phyloP scores from a whole-genome alignment of 257 asterid species.

The Gynochthodes officinalis region DNA sequence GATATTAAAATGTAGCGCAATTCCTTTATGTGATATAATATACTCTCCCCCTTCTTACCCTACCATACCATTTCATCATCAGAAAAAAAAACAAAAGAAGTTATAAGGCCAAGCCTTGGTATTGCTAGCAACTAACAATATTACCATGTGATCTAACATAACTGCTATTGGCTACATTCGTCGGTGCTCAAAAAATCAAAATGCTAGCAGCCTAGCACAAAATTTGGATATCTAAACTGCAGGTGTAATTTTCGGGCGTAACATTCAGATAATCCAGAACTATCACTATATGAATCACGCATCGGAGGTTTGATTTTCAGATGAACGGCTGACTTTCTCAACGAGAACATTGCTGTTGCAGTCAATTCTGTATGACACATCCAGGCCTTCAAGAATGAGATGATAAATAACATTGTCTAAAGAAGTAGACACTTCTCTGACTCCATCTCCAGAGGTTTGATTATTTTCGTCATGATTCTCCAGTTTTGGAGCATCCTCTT shows the following conservation, averaged over 20 bases:
- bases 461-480: slow-evolving; percentile 25
- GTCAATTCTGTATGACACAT: slow-evolving; percentile 71
- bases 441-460: slow-evolving; percentile 33
- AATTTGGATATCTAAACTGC: neutral
- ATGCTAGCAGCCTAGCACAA: slow-evolving; percentile 2
- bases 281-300: neutral
- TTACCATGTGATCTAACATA: neutral
- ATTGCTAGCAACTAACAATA: neutral
- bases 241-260: too few relatives aligned
- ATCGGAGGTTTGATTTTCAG: slow-evolving; percentile 11
- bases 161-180: neutral
- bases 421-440: slow-evolving; percentile 17
- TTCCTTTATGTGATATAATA: too few relatives aligned
- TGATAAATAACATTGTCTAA: slow-evolving; percentile 45
- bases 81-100: too few relatives aligned
- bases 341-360: slow-evolving; percentile 52
- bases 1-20: too few relatives aligned
- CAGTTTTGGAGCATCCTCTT: slow-evolving; percentile 5
- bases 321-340: slow-evolving; percentile 40
- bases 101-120: neutral
- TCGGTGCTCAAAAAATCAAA: neutral
- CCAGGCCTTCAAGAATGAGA: slow-evolving; percentile 63
- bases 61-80: too few relatives aligned
- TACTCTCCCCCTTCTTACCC: too few relatives aligned
- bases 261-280: too few relatives aligned